phyloP scores from a whole-genome alignment of 108 stramenopile species.

The Cyclotella cryptica region DNA sequence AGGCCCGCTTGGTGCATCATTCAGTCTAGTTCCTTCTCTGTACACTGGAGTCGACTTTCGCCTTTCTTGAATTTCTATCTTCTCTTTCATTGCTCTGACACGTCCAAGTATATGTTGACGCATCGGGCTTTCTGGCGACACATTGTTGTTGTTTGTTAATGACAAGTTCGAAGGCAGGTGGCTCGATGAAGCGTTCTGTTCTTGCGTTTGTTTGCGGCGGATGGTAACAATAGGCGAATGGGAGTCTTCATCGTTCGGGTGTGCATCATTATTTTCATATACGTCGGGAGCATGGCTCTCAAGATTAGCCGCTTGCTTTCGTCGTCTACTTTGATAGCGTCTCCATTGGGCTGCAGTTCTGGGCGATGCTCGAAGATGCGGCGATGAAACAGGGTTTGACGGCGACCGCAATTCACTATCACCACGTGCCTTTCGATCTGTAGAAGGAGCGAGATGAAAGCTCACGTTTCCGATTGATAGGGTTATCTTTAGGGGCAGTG shows the following conservation, averaged over 20 bases:
- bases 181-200: background rate
- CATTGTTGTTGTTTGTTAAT: background rate
- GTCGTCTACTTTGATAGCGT: background rate
- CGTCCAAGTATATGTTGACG: constrained; percentile 18
- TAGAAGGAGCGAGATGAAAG: constrained; percentile 20
- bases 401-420: background rate
- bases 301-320: background rate
- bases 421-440: background rate
- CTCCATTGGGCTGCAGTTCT: constrained; percentile 8
- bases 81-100: constrained; percentile 29
- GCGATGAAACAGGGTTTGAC: background rate
- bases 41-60: background rate
- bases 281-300: no score
- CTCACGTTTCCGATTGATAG: constrained; percentile 28
- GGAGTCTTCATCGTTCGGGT: background rate
- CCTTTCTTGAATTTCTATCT: constrained; percentile 13
- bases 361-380: background rate
- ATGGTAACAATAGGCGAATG: background rate
- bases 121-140: constrained; percentile 5
- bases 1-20: background rate
- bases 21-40: background rate
- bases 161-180: background rate
- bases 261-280: background rate
- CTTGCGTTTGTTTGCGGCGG: background rate
- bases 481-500: constrained; percentile 16